Evolutionary conservation across 148 eudicot species (phyloP), one percentile per base, ranked within the genome.

Genomic region (Chenopodium quinoa): DNA sequence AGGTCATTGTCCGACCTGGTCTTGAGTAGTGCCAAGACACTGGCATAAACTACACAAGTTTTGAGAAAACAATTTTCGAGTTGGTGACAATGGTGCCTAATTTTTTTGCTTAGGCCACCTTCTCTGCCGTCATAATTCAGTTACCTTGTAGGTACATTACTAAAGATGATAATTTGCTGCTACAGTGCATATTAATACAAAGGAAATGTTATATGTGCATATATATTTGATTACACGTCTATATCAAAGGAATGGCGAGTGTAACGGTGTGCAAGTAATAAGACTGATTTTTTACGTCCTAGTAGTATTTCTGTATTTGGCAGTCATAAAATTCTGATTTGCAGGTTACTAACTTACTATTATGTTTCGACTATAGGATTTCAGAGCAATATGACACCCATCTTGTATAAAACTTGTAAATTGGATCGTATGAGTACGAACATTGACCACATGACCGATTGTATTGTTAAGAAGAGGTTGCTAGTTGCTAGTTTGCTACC

Each of bases 121-220:
- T 75, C 66, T 75, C 27, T 63, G 37, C 10, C 56, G 5, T 73
- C 63, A 44, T 69, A 47, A 47, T 47, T 72, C 14, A 63, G 78
- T 78, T 63, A 50, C 60, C 58, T 72, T 81, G 81, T 84, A 64
- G 54, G 64, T 77, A 71, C 77, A 16, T n/a, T 72, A 23, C 74
- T 48, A 14, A 67, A 72, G 29, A 69, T 47, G n/a, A 20, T 76
- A 37, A 12, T 71, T 63, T 27, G 17, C 40, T 40, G 32, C 54
- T n/a, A 22, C 54, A 60, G 50, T 64, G 31, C 58, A 52, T 68
- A 83, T 75, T 62, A 67, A 70, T 75, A 73, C 54, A 72, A 56
- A 40, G 54, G 68, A 47, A 75, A 67, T 19, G 11, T 56, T 48
- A 31, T 62, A n/a, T 44, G 80, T 50, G 54, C 54, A 50, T 37